These are phyloP conservation scores for Erodium trifolium DNA, from an alignment of 441 rosid genomes.

Conservation along the genomic window DNA sequence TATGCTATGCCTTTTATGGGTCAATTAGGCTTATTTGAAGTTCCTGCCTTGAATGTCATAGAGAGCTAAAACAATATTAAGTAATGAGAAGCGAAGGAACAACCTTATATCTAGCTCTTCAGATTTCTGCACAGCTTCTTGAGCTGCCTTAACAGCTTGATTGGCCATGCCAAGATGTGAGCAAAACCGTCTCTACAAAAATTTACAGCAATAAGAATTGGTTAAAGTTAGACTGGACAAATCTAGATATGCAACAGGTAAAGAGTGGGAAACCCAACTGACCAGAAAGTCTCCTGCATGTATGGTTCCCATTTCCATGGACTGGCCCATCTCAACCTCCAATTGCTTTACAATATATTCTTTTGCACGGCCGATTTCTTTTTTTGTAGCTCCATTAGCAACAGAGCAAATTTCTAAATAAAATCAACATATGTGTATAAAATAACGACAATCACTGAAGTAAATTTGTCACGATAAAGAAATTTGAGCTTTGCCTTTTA, in stretches of 20 bases:
- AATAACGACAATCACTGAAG: background rate
- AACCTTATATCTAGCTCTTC: slow-evolving; percentile 37
- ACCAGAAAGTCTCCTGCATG: slow-evolving; percentile 32
- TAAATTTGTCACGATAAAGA: background rate
- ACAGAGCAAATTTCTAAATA: slow-evolving; percentile 24
- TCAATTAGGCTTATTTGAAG: background rate
- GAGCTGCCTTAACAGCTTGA: slow-evolving; percentile 41
- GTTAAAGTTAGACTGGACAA: background rate
- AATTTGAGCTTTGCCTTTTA: slow-evolving; percentile 1
- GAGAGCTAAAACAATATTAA: no score
- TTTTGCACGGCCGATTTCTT: background rate
- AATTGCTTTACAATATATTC: slow-evolving; percentile 17
- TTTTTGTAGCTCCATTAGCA: slow-evolving; percentile 11
- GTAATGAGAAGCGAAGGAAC: background rate
- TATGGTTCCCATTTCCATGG: slow-evolving; percentile 31
- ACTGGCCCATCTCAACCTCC: slow-evolving; percentile 36
- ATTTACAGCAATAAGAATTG: background rate
- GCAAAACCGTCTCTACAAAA: slow-evolving; percentile 36
- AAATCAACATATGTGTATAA: background rate
- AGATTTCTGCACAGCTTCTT: slow-evolving; percentile 29
- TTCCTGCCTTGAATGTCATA: background rate
- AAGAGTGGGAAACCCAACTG: background rate
- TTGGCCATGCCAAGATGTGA: slow-evolving; percentile 37
- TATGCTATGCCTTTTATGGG: background rate
- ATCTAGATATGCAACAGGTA: background rate